Evolutionary conservation across 805 yeast species (phyloP).

Genomic region (Phaffomyces thermotolerans): DNA sequence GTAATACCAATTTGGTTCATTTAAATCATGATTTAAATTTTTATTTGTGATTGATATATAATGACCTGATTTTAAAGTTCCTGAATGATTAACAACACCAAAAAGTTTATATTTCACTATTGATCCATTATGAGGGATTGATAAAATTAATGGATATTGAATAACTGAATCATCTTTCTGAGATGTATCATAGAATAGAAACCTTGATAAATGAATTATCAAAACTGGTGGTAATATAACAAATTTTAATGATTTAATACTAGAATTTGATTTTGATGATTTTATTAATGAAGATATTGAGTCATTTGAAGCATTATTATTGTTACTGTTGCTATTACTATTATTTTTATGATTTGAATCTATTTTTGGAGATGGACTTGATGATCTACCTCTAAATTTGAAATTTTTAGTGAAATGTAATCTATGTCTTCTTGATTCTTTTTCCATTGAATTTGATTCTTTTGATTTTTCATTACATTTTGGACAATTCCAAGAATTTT

Average conservation of each 20-base stretch:
- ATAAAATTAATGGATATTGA: slow-evolving; percentile 48
- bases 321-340: no score
- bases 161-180: slow-evolving; percentile 46
- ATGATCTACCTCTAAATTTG: slow-evolving; percentile 25
- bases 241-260: slow-evolving; percentile 66
- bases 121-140: slow-evolving; percentile 36
- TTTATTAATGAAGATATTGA: slow-evolving; percentile 16
- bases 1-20: slow-evolving; percentile 53
- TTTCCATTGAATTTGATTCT: slow-evolving; percentile 3
- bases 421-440: slow-evolving; percentile 16
- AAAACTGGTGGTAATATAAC: slow-evolving; percentile 74
- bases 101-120: slow-evolving; percentile 41
- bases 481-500: slow-evolving; percentile 83
- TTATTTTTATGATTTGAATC: no score
- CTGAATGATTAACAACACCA: slow-evolving; percentile 66
- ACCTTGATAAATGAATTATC: slow-evolving; percentile 81
- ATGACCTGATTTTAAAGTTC: slow-evolving; percentile 67
- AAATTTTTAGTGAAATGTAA: slow-evolving; percentile 14
- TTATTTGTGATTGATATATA: slow-evolving; percentile 52
- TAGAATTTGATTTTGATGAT: slow-evolving; percentile 24
- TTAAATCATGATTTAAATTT: slow-evolving; percentile 30
- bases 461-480: slow-evolving; percentile 36
- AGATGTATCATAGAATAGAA: slow-evolving; percentile 46
- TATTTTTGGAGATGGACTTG: slow-evolving; percentile 11
- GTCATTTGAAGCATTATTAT: slow-evolving; percentile 4